Conservation (phyloP, 2,329 filamentous ascomycete species). For the Diaporthe capsici region DNA sequence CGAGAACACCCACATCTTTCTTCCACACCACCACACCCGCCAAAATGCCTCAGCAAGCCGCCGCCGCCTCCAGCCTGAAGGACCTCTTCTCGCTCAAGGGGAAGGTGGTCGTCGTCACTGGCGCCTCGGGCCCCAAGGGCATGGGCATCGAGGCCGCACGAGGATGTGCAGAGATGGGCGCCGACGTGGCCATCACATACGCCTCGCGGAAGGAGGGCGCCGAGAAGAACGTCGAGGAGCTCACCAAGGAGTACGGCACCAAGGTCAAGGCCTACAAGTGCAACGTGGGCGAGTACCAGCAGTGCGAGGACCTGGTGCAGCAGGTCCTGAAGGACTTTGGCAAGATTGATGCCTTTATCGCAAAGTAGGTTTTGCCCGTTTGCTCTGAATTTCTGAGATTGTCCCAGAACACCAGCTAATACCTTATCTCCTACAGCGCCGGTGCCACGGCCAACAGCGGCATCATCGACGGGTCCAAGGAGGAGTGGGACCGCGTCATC, state of each 20-base stretch:
- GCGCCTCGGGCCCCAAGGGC: slow-evolving; percentile 76
- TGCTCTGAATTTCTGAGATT: background rate
- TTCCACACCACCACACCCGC: slow-evolving; percentile 3
- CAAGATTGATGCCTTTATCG: slow-evolving; percentile 80
- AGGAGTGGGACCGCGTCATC: slow-evolving; percentile 84
- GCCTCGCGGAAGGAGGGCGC: slow-evolving; percentile 77
- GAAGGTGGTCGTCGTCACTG: slow-evolving; percentile 78
- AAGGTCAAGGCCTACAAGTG: slow-evolving; percentile 74
- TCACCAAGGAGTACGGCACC: slow-evolving; percentile 75
- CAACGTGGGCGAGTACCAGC: slow-evolving; percentile 67
- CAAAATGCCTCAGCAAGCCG: slow-evolving; percentile 70
- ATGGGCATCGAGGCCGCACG: slow-evolving; percentile 79
- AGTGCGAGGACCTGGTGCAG: slow-evolving; percentile 66
- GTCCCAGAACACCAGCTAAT: background rate
- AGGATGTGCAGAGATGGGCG: slow-evolving; percentile 77
- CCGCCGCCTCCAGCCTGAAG: slow-evolving; percentile 68
- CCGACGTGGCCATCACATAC: slow-evolving; percentile 78
- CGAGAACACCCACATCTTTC: background rate
- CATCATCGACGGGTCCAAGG: slow-evolving; percentile 85
- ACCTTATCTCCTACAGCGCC: slow-evolving; percentile 55
- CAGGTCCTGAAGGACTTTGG: slow-evolving; percentile 81
- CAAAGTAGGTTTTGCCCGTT: slow-evolving; percentile 70
- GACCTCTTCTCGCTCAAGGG: slow-evolving; percentile 80
- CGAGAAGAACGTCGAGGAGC: slow-evolving; percentile 73
- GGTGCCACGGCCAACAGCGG: slow-evolving; percentile 57